Conservation (phyloP, 73 alveolate species). For the Uronychia setigera region DNA sequence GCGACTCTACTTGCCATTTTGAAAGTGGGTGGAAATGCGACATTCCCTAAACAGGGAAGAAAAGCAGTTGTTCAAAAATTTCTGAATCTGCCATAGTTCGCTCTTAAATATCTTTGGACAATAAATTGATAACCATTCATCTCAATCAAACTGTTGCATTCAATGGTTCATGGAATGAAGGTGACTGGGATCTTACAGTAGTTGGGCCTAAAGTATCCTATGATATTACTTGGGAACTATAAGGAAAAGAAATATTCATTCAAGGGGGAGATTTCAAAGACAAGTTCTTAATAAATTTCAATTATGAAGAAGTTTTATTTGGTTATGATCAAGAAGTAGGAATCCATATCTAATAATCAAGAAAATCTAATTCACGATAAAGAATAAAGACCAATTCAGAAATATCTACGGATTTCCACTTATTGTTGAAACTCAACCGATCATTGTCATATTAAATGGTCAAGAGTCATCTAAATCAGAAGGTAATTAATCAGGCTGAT, state of each 20-base stretch:
- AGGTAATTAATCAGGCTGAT: neutral
- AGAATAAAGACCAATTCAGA: neutral
- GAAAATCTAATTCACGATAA: neutral
- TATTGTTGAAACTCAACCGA: neutral
- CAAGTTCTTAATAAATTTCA: neutral
- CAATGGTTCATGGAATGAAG: neutral
- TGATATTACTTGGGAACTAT: neutral
- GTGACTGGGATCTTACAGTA: slow-evolving; percentile 19
- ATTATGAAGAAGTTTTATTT: neutral
- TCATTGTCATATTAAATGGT: neutral
- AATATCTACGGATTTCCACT: neutral
- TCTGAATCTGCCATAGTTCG: neutral
- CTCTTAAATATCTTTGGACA: neutral
- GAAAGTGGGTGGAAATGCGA: slow-evolving; percentile 41
- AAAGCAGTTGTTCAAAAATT: neutral
- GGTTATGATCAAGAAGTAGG: neutral
- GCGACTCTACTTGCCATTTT: slow-evolving; percentile 19
- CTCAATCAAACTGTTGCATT: slow-evolving; percentile 24
- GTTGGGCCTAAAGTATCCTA: slow-evolving; percentile 14
- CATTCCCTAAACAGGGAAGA: neutral
- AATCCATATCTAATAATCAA: neutral
- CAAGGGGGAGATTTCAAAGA: neutral
- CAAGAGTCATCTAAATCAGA: neutral
- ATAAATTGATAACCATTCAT: neutral
- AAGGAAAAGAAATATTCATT: neutral